Conservation (phyloP, 768 basidiomycete species). For the Megacollybia marginata region DNA sequence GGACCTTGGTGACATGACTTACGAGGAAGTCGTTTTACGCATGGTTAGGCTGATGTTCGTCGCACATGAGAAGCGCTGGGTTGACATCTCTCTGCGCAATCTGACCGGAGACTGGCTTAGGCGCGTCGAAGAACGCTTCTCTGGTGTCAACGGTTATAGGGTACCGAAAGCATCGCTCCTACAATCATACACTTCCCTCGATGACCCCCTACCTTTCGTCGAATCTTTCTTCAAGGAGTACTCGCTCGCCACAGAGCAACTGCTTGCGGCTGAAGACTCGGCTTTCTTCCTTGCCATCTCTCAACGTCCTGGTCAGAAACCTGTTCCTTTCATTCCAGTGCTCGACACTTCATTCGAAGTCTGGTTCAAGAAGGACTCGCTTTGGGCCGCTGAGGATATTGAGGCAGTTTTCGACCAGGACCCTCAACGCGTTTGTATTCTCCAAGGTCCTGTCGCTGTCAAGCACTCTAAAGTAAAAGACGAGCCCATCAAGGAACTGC, state of each 20-base stretch:
- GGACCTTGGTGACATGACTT: slow-evolving; percentile 95
- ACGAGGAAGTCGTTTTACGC: slow-evolving; percentile 89
- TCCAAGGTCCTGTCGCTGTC: slow-evolving; percentile 94
- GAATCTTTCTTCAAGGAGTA: slow-evolving; percentile 81
- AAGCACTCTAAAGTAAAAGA: slow-evolving; percentile 85
- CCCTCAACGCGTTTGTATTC: slow-evolving; percentile 94
- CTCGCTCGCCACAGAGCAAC: slow-evolving; percentile 72
- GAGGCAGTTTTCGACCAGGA: slow-evolving; percentile 99
- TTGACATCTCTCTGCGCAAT: slow-evolving; percentile 87
- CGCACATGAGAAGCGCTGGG: slow-evolving; percentile 85
- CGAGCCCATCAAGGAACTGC: slow-evolving; percentile 87
- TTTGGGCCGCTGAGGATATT: slow-evolving; percentile 97
- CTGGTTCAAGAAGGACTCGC: slow-evolving; percentile 99
- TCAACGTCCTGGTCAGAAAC: slow-evolving; percentile 96
- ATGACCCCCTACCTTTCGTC: slow-evolving; percentile 75
- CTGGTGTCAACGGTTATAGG: slow-evolving; percentile 66
- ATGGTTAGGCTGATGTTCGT: slow-evolving; percentile 96
- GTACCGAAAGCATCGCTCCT: slow-evolving; percentile 77
- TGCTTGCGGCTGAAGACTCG: slow-evolving; percentile 88
- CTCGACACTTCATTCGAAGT: slow-evolving; percentile 91
- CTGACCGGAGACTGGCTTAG: slow-evolving; percentile 95
- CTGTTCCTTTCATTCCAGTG: slow-evolving; percentile 95
- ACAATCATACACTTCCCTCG: slow-evolving; percentile 75
- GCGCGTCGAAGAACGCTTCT: slow-evolving; percentile 92
- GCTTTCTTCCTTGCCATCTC: slow-evolving; percentile 95